A percentile compares a stretch with the other conserved stretches of the same genome.
Conservation (phyloP, 2,329 filamentous ascomycete genomes). For the Alternaria triticina region DNA sequence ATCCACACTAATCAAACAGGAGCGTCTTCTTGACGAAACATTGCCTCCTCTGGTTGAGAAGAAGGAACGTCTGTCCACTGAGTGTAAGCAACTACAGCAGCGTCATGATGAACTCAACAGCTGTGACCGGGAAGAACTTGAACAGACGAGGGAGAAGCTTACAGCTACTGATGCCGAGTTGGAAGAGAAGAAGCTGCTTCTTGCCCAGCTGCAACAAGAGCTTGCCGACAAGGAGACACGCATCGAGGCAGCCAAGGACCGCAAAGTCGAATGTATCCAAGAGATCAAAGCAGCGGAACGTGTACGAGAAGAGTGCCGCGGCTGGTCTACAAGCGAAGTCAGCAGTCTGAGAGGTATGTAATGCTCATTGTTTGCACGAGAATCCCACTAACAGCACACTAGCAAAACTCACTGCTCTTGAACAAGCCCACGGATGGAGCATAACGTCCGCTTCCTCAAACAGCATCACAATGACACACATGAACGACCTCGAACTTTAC, state of each 20-base stretch:
- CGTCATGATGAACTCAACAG: conserved; percentile 77
- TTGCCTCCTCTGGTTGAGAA: conserved; percentile 70
- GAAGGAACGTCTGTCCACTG: conserved; percentile 65
- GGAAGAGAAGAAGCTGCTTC: conserved; percentile 69
- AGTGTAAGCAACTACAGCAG: conserved; percentile 72
- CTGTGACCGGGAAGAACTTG: conserved; percentile 81
- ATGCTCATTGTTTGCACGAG: not conserved
- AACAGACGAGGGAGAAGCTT: conserved; percentile 73
- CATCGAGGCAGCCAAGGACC: conserved; percentile 67
- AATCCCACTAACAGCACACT: conserved; percentile 46
- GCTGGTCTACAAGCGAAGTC: conserved; percentile 86
- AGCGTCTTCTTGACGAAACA: conserved; percentile 69
- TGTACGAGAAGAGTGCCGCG: conserved; percentile 84
- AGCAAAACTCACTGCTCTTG: conserved; percentile 71
- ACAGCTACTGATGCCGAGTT: conserved; percentile 70
- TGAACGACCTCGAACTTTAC: conserved; percentile 73
- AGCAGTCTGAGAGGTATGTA: conserved; percentile 73
- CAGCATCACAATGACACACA: conserved; percentile 75
- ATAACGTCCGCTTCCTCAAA: conserved; percentile 66
- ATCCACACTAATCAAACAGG: conserved; percentile 68
- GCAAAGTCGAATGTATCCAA: conserved; percentile 71
- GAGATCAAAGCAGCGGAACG: conserved; percentile 85
- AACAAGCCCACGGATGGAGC: conserved; percentile 73
- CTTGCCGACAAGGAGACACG: conserved; percentile 70
- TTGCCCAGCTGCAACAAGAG: conserved; percentile 71